Evolutionary conservation across 345 rosid genomes (phyloP), one percentile per base, ranked within the genome.

Genomic region (Conringia planisiliqua): DNA sequence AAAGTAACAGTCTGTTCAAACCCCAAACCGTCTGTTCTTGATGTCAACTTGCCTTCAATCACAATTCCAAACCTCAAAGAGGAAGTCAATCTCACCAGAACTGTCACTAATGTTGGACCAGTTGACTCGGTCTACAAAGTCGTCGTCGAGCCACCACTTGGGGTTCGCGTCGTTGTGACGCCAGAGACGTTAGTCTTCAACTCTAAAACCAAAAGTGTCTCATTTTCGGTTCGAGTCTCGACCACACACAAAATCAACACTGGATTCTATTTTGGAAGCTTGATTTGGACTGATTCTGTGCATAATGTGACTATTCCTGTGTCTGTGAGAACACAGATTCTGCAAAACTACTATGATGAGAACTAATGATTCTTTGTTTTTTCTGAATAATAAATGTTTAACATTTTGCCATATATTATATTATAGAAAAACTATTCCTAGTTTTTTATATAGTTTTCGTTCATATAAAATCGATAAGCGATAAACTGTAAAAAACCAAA

Each of bases 1-100:
- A 10, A 48, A 18, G 18, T 8, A 22, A 79, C 30, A n/a, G n/a
- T 2, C 2, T 79, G 87, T 20, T 73, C 83, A 1, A 71, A 48
- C 39, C 52, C 70, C 0, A 66, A 26, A 14, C 71, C 72, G 8
- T 66, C 64, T 0, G 18, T 81, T 24, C 56, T 70, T 1, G 80
- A 82, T 22, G 61, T 87, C 35, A 85, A 87, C 67, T 69, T 80
- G 12, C 88, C 86, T 51, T 80, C 87, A 2, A 77, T 85, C 65
- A 46, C 84, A 12, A 74, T 48, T 43, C 83, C 70, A 38, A 29
- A 65, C 11, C 70, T 55, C 43, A 47, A 51, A 51, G 71, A 58
- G 10, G 59, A 54, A 40, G 62, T 30, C 9, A 46, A 43, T 47
- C 71, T 64, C 47, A 71, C 76, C 3, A 77, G 88, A 75, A 82